Conservation (phyloP, 345 rosid genomes). For the Populus euphratica region DNA sequence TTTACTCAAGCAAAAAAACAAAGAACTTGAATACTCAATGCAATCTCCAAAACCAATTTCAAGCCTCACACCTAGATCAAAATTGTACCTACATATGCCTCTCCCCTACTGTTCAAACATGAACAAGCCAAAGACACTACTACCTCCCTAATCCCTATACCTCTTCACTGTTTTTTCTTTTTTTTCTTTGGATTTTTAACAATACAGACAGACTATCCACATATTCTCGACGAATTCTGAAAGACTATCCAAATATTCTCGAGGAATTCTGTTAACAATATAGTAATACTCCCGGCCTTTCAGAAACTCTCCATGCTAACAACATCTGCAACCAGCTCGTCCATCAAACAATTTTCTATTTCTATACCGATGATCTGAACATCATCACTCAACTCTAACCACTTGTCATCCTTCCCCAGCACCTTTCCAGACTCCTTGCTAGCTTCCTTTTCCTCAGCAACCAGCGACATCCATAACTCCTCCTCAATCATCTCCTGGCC, state of each 20-base stretch:
- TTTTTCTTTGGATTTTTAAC: background rate
- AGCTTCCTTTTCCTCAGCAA: slow-evolving; percentile 42
- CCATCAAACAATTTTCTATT: slow-evolving; percentile 61
- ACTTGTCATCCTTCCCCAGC: slow-evolving; percentile 47
- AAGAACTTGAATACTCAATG: background rate
- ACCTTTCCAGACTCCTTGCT: slow-evolving; percentile 32
- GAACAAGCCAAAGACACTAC: background rate
- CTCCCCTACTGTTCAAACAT: background rate
- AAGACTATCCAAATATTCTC: slow-evolving; percentile 3
- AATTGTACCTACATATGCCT: slow-evolving; percentile 10
- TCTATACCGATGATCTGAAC: slow-evolving; percentile 56
- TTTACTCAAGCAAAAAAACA: background rate
- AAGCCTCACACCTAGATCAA: slow-evolving; percentile 19
- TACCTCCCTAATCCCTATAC: background rate
- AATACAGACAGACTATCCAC: background rate
- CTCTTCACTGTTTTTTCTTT: background rate
- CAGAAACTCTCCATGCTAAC: slow-evolving; percentile 38
- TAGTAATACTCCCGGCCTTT: background rate
- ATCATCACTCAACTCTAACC: slow-evolving; percentile 55
- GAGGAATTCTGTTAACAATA: background rate
- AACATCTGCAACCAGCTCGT: slow-evolving; percentile 59
- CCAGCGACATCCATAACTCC: slow-evolving; percentile 47
- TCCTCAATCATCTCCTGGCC: slow-evolving; percentile 41
- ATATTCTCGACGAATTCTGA: background rate
- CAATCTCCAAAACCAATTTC: background rate